Evolutionary conservation across 805 yeast species (phyloP).

Genomic region (Candida insectalens): DNA sequence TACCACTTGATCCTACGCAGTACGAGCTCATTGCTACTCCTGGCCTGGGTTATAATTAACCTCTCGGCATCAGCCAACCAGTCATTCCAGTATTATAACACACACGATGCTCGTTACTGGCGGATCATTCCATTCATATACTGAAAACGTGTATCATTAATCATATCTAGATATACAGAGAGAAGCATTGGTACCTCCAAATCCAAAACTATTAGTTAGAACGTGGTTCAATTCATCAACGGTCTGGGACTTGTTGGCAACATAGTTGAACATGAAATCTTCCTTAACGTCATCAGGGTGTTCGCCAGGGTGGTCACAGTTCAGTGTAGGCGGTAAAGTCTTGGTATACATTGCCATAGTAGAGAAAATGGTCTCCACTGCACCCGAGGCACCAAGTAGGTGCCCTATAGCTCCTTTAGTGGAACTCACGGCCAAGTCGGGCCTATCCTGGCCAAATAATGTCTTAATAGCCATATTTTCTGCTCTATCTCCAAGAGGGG

Average conservation of each 20-base stretch:
- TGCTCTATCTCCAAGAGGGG: conserved; percentile 79
- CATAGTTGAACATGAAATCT: conserved; percentile 46
- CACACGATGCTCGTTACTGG: conserved; percentile 9
- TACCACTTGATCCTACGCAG: conserved; percentile 12
- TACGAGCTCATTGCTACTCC: conserved; percentile 15
- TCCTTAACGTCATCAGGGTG: conserved; percentile 32
- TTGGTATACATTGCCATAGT: conserved; percentile 50
- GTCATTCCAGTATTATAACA: conserved; percentile 36
- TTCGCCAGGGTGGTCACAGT: conserved; percentile 46
- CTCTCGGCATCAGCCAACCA: conserved; percentile 48
- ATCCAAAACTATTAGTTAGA: conserved; percentile 86
- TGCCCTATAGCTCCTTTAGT: conserved; percentile 94
- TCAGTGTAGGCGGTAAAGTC: conserved; percentile 71
- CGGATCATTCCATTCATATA: conserved; percentile 23
- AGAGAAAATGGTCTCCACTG: conserved; percentile 82
- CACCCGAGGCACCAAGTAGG: conserved; percentile 91
- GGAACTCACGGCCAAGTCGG: conserved; percentile 51
- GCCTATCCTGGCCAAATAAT: conserved; percentile 33
- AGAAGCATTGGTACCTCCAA: conserved; percentile 92
- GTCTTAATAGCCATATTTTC: conserved; percentile 68
- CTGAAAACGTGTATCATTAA: conserved; percentile 8
- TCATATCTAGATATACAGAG: conserved; percentile 37
- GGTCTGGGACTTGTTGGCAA: conserved; percentile 34
- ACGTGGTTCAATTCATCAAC: conserved; percentile 43
- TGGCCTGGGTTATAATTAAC: conserved; percentile 34